Conservation (phyloP, 176 grass and related monocot species). For the Cymbopogon citratus region DNA sequence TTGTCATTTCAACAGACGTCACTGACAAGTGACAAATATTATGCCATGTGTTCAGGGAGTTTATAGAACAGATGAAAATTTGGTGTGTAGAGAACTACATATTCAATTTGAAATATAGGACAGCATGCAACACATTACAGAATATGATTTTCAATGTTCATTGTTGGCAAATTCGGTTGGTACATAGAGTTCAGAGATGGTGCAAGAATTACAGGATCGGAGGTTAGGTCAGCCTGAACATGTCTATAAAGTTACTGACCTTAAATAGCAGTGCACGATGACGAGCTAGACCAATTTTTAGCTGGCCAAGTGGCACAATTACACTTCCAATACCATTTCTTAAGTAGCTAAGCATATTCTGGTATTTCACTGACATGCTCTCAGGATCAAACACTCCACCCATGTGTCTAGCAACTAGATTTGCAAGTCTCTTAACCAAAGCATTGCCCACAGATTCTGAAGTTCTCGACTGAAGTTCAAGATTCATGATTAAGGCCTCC, state of each 20-base stretch:
- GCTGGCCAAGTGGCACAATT: constrained; percentile 68
- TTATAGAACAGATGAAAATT: constrained; percentile 8
- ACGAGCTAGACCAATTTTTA: constrained; percentile 84
- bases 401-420: constrained; percentile 80
- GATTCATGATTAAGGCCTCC: constrained; percentile 44
- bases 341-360: constrained; percentile 52
- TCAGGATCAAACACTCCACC: constrained; percentile 83
- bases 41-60: neutral
- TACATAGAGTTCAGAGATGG: neutral
- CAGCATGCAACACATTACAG: constrained; percentile 15
- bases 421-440: constrained; percentile 79
- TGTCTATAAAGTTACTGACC: constrained; percentile 43
- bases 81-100: neutral
- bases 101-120: constrained; percentile 13
- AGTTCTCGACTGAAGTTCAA: constrained; percentile 43
- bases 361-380: constrained; percentile 52
- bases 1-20: neutral
- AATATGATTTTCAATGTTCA: neutral
- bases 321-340: constrained; percentile 50
- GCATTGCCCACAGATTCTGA: constrained; percentile 51
- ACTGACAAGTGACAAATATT: neutral
- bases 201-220: neutral
- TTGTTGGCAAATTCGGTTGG: neutral
- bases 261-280: constrained; percentile 97
- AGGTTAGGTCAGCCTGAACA: constrained; percentile 3